phyloP scores from a whole-genome alignment of 768 basidiomycete genomes.

The Pulveroboletus sp. region DNA sequence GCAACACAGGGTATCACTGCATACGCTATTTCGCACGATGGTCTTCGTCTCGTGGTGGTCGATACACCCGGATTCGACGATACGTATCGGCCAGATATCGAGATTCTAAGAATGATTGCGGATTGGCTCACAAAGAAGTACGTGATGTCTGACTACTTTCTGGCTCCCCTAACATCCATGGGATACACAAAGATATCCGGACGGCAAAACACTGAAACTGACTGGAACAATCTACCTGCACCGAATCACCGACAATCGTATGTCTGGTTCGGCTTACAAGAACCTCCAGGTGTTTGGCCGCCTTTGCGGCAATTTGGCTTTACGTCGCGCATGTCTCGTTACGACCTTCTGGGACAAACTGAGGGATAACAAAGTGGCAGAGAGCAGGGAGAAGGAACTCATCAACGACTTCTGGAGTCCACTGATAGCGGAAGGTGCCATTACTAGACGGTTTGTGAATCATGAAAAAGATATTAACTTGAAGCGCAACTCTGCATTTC shows the following conservation, averaged over 20 bases:
- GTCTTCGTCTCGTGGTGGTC: constrained; percentile 10
- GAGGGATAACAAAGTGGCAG: constrained; percentile 9
- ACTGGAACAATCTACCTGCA: constrained; percentile 36
- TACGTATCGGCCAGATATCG: constrained; percentile 13
- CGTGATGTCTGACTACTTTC: not conserved
- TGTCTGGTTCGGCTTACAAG: constrained; percentile 28
- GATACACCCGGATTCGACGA: constrained; percentile 23
- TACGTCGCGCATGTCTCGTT: too few species aligned
- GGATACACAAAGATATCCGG: constrained; percentile 6
- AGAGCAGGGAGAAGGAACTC: constrained; percentile 24
- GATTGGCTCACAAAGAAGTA: constrained; percentile 20
- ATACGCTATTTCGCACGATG: not conserved
- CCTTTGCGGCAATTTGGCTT: too few species aligned
- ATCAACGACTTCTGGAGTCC: constrained; percentile 21
- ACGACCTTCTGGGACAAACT: constrained; percentile 37
- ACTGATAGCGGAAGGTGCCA: constrained; percentile 4
- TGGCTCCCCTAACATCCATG: not conserved
- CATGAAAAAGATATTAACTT: too few species aligned
- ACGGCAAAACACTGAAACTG: constrained; percentile 5
- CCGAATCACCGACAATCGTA: constrained; percentile 34
- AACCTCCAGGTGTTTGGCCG: too few species aligned
- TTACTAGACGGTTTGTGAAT: not conserved
- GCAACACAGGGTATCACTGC: constrained; percentile 11
- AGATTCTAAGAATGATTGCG: too few species aligned
- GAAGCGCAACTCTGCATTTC: not conserved